Evolutionary conservation across 176 grass and related monocot species (phyloP).

Genomic region (Metroxylon sagu): DNA sequence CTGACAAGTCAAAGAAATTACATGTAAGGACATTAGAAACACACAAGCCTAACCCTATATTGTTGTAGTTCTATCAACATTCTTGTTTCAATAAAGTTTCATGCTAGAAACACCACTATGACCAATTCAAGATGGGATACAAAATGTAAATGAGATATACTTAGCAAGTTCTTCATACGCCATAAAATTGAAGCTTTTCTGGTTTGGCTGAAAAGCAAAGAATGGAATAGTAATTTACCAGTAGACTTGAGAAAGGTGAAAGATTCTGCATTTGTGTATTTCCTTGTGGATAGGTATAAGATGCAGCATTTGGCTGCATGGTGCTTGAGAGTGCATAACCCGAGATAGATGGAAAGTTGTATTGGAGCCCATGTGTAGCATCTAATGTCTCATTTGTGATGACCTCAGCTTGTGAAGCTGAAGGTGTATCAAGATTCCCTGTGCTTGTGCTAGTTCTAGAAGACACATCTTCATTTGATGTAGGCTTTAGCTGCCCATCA

Average conservation of each 20-base stretch:
- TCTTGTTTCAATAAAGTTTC: no score
- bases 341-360: slow-evolving; percentile 68
- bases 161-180: no score
- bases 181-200: no score
- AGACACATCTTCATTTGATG: slow-evolving; percentile 37
- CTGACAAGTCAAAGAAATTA: no score
- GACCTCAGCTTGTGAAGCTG: slow-evolving; percentile 60
- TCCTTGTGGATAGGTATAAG: slow-evolving; percentile 50
- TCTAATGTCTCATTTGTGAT: slow-evolving; percentile 46
- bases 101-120: no score
- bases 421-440: slow-evolving; percentile 57
- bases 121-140: no score
- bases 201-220: slow-evolving; percentile 2
- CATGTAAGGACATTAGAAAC: no score
- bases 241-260: slow-evolving; percentile 67
- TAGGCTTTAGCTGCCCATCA: slow-evolving; percentile 28
- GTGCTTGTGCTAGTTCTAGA: slow-evolving; percentile 40
- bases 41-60: no score
- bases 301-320: slow-evolving; percentile 45
- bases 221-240: slow-evolving; percentile 37
- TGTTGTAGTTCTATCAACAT: no score
- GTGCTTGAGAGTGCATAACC: slow-evolving; percentile 46
- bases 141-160: no score
- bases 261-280: slow-evolving; percentile 66
- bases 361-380: slow-evolving; percentile 57